Conservation (phyloP, 1,139 yeast species). For the Saccharomycopsis hybrid region DNA sequence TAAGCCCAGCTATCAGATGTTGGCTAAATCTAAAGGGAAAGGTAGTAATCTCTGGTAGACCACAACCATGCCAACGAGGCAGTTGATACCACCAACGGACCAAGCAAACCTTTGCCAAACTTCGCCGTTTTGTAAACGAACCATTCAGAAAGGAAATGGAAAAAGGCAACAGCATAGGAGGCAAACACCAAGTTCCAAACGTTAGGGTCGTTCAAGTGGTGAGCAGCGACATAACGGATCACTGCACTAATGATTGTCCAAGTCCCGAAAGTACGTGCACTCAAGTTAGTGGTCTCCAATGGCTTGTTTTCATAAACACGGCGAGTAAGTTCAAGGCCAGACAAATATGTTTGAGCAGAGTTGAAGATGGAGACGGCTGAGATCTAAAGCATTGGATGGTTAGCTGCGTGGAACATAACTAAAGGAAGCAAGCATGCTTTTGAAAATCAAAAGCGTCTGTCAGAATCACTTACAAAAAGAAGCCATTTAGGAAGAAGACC, state of each 20-base stretch:
- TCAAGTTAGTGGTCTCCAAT: constrained; percentile 59
- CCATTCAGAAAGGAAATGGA: constrained; percentile 85
- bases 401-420: no score
- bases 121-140: constrained; percentile 68
- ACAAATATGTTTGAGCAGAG: constrained; percentile 78
- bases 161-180: constrained; percentile 74
- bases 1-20: no score
- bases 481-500: constrained; percentile 66
- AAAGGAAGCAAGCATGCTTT: no score
- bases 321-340: constrained; percentile 67
- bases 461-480: constrained; percentile 37
- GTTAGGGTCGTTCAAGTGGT: constrained; percentile 57
- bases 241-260: constrained; percentile 90
- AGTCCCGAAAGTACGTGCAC: constrained; percentile 95
- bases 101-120: constrained; percentile 81
- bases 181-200: constrained; percentile 75
- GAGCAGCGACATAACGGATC: constrained; percentile 83
- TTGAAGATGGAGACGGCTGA: constrained; percentile 88
- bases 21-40: constrained; percentile 11
- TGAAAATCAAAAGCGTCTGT: no score
- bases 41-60: constrained; percentile 46
- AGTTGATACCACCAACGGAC: constrained; percentile 72
- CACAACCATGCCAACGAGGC: constrained; percentile 57
- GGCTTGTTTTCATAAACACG: constrained; percentile 72
- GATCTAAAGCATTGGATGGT: constrained; percentile 39